These are phyloP conservation scores for Claviceps digitariae DNA, from an alignment of 2,329 filamentous ascomycete genomes.

Conservation along the genomic window DNA sequence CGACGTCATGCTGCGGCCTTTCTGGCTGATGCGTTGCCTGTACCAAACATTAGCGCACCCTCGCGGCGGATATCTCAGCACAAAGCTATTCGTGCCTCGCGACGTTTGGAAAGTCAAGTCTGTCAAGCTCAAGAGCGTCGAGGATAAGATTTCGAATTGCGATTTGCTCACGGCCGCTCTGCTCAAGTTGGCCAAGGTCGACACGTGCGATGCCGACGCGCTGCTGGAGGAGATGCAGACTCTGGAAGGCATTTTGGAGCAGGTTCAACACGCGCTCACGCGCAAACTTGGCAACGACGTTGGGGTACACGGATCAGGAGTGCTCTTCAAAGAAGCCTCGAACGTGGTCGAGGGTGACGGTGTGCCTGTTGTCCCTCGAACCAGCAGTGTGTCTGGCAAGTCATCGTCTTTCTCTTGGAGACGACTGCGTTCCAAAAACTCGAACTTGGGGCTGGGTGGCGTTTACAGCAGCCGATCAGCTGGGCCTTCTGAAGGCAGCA, in stretches of 20 bases:
- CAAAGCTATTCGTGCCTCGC: conserved; percentile 78
- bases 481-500: conserved; percentile 11
- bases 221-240: conserved; percentile 89
- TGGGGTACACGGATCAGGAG: conserved; percentile 60
- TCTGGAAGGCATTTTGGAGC: conserved; percentile 73
- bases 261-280: conserved; percentile 59
- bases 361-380: conserved; percentile 32
- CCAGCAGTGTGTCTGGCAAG: conserved; percentile 55
- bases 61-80: conserved; percentile 81
- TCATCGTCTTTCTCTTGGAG: conserved; percentile 66
- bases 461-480: conserved; percentile 26
- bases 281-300: conserved; percentile 92
- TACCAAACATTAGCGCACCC: conserved; percentile 89
- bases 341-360: conserved; percentile 32
- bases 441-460: conserved; percentile 44
- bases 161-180: conserved; percentile 83
- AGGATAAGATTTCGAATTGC: conserved; percentile 88
- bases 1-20: conserved; percentile 79
- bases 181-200: conserved; percentile 67
- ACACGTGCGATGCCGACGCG: conserved; percentile 82
- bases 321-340: conserved; percentile 60
- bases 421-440: conserved; percentile 80
- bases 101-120: conserved; percentile 92
- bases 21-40: conserved; percentile 93
- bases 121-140: conserved; percentile 79